These are phyloP conservation scores for Periconia macrospinosa DNA, from an alignment of 2,329 filamentous ascomycete genomes.

Conservation along the genomic window DNA sequence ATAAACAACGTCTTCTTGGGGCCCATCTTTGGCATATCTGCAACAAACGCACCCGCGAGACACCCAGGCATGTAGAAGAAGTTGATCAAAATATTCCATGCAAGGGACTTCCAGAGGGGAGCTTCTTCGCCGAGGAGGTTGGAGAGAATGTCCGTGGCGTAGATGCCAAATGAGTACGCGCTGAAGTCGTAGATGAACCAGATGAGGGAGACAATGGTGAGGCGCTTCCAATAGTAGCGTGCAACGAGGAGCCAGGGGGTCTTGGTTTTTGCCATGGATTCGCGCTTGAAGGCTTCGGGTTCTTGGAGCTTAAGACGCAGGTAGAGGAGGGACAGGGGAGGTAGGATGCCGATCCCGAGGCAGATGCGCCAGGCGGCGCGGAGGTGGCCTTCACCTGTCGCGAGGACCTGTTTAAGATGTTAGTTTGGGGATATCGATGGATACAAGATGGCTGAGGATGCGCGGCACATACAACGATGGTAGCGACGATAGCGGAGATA, in stretches of 20 bases:
- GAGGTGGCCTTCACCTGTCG: conserved; percentile 61
- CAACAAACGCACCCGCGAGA: conserved; percentile 73
- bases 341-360: conserved; percentile 58
- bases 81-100: conserved; percentile 88
- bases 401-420: conserved; percentile 48
- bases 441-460: conserved; percentile 77
- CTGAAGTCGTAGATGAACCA: conserved; percentile 71
- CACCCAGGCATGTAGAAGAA: conserved; percentile 87
- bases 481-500: conserved; percentile 75
- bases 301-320: conserved; percentile 59
- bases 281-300: conserved; percentile 56
- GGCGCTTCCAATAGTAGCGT: conserved; percentile 58
- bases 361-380: conserved; percentile 80
- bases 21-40: conserved; percentile 69
- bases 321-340: conserved; percentile 59
- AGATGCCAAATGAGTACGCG: conserved; percentile 82
- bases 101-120: conserved; percentile 75
- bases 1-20: conserved; percentile 73
- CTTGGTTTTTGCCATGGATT: conserved; percentile 50
- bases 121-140: conserved; percentile 63
- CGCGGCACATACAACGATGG: conserved; percentile 66
- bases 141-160: conserved; percentile 73
- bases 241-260: conserved; percentile 49
- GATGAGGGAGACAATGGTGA: conserved; percentile 57
- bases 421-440: conserved; percentile 55